These are phyloP conservation scores for Yamadazyma insecticola DNA, from an alignment of 805 yeast species.

Conservation along the genomic window DNA sequence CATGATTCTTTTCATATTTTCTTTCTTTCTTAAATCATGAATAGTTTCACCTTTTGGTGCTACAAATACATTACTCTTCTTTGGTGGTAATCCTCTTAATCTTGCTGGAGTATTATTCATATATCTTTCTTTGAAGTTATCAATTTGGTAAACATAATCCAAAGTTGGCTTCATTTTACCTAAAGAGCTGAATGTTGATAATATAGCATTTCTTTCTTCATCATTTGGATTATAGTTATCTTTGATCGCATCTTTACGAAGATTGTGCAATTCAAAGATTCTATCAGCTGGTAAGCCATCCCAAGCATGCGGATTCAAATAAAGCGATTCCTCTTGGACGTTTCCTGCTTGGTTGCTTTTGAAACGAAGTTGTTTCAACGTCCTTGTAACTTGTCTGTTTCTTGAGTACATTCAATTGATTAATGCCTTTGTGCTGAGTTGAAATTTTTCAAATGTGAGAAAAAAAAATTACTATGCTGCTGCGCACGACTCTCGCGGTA, in stretches of 20 bases:
- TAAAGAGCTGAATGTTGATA: slow-evolving; percentile 33
- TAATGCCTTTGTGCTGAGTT: no score
- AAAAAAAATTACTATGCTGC: no score
- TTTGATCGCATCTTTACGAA: slow-evolving; percentile 46
- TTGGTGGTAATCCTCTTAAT: slow-evolving; percentile 35
- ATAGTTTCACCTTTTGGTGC: slow-evolving; percentile 32
- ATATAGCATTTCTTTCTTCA: slow-evolving; percentile 52
- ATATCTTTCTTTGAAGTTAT: slow-evolving; percentile 37
- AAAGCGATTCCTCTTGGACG: slow-evolving; percentile 28
- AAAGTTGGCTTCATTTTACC: slow-evolving; percentile 25
- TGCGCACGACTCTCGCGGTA: no score
- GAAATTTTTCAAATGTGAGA: no score
- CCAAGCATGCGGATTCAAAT: slow-evolving; percentile 68
- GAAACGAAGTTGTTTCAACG: slow-evolving; percentile 6
- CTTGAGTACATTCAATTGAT: neutral
- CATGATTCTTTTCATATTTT: slow-evolving; percentile 74
- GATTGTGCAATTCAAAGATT: slow-evolving; percentile 56
- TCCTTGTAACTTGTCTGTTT: neutral
- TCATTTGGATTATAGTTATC: slow-evolving; percentile 49
- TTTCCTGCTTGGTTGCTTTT: slow-evolving; percentile 5
- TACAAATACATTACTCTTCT: slow-evolving; percentile 31
- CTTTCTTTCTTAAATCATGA: slow-evolving; percentile 59
- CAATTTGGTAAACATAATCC: slow-evolving; percentile 38
- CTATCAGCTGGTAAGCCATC: slow-evolving; percentile 59
- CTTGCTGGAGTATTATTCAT: slow-evolving; percentile 38